Evolutionary conservation across 352 stramenopile species (phyloP).

Genomic region (Elongisporangium anandrum): DNA sequence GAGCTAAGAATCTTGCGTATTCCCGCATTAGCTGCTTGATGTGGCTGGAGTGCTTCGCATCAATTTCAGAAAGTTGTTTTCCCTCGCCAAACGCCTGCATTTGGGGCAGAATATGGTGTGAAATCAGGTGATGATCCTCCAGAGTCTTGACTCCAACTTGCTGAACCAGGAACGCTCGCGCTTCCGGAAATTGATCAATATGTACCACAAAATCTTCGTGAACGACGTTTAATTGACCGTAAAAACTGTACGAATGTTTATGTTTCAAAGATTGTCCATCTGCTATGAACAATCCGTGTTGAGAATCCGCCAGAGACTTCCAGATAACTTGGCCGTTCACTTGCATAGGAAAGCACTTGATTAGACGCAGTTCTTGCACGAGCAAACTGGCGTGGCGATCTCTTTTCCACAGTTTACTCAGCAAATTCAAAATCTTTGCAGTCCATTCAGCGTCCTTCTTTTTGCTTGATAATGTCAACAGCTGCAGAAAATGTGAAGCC

Average conservation of each 20-base stretch:
- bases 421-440: slow-evolving; percentile 34
- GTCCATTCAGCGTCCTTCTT: slow-evolving; percentile 37
- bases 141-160: slow-evolving; percentile 59
- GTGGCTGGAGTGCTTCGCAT: not conserved
- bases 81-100: slow-evolving; percentile 11
- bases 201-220: slow-evolving; percentile 28
- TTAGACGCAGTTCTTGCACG: slow-evolving; percentile 59
- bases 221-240: slow-evolving; percentile 35
- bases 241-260: slow-evolving; percentile 23
- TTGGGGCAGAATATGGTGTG: slow-evolving; percentile 51
- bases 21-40: slow-evolving; percentile 9
- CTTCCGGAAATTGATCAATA: slow-evolving; percentile 18
- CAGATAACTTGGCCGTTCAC: slow-evolving; percentile 12
- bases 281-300: slow-evolving; percentile 27
- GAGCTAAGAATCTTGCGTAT: slow-evolving; percentile 29
- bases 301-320: slow-evolving; percentile 37
- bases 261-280: not conserved
- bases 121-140: slow-evolving; percentile 68
- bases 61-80: not conserved
- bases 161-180: slow-evolving; percentile 45
- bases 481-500: slow-evolving; percentile 51
- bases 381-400: slow-evolving; percentile 42
- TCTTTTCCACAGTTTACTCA: slow-evolving; percentile 55
- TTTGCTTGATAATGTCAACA: slow-evolving; percentile 30
- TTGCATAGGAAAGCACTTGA: slow-evolving; percentile 70